These are phyloP conservation scores for Tetraselmis striata DNA, from an alignment of 139 green algal species.

Conservation along the genomic window DNA sequence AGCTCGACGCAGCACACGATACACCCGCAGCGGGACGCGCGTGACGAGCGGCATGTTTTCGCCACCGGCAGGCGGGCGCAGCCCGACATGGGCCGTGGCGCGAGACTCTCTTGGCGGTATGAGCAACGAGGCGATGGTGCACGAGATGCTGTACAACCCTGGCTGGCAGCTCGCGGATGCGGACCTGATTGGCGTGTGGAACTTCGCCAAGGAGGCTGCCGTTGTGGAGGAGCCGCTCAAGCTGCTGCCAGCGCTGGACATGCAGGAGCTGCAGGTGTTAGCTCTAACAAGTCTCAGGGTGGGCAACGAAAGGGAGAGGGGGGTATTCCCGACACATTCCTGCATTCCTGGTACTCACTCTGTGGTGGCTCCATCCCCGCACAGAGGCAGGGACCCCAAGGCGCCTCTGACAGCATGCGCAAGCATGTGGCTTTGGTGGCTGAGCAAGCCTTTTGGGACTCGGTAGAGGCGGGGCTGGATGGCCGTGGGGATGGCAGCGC, in stretches of 20 bases:
- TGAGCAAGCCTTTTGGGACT: conserved; percentile 72
- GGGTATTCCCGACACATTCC: no score
- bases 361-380: no score
- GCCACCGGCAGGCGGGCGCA: neutral
- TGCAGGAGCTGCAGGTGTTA: neutral
- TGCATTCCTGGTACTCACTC: no score
- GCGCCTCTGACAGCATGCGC: neutral
- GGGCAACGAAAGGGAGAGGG: no score
- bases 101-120: neutral
- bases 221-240: neutral
- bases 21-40: no score
- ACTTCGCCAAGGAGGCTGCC: neutral
- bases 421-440: conserved; percentile 26
- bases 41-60: no score
- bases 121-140: conserved; percentile 50
- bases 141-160: conserved; percentile 66
- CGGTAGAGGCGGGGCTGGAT: conserved; percentile 21
- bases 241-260: neutral
- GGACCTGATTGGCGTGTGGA: neutral
- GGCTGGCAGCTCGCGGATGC: conserved; percentile 7
- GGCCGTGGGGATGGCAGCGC: conserved; percentile 1
- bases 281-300: no score
- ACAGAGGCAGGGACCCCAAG: neutral
- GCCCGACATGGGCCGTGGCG: neutral
- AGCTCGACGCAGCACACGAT: no score